Conservation (phyloP, 768 basidiomycete genomes). For the Mycena galericulata region DNA sequence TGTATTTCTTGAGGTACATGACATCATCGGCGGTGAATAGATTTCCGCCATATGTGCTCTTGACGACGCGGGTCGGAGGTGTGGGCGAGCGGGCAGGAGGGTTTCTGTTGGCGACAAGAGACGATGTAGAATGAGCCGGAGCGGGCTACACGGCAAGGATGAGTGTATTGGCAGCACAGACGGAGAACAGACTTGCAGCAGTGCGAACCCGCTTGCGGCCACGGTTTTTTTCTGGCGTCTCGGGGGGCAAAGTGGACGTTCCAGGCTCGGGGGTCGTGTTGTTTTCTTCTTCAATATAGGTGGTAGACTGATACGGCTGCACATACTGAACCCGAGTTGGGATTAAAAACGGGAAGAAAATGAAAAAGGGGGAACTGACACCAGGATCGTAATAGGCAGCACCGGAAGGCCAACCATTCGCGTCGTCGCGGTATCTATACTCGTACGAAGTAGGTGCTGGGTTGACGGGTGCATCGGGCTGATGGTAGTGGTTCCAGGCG, state of each 20-base stretch:
- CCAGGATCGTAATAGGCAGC: conserved; percentile 70
- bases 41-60: conserved; percentile 92
- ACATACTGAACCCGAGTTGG: conserved; percentile 58
- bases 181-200: conserved; percentile 53
- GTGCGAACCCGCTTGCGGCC: conserved; percentile 78
- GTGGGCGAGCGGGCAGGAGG: conserved; percentile 85
- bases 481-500: conserved; percentile 69
- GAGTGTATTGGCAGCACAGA: conserved; percentile 12
- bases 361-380: conserved; percentile 48
- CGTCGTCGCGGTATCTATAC: conserved; percentile 75
- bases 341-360: neutral
- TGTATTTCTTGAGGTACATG: conserved; percentile 86
- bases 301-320: conserved; percentile 60
- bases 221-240: conserved; percentile 60
- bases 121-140: conserved; percentile 75
- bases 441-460: conserved; percentile 61
- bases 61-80: conserved; percentile 85
- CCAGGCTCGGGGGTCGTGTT: conserved; percentile 56
- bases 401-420: conserved; percentile 59
- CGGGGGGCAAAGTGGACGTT: conserved; percentile 48
- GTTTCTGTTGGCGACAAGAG: conserved; percentile 74
- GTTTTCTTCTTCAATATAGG: conserved; percentile 63
- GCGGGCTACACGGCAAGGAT: conserved; percentile 53
- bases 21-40: conserved; percentile 89
- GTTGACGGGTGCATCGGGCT: conserved; percentile 55